Base-by-base conservation (phyloP, 257 asterid species). In the Asclepias syriaca region DNA sequence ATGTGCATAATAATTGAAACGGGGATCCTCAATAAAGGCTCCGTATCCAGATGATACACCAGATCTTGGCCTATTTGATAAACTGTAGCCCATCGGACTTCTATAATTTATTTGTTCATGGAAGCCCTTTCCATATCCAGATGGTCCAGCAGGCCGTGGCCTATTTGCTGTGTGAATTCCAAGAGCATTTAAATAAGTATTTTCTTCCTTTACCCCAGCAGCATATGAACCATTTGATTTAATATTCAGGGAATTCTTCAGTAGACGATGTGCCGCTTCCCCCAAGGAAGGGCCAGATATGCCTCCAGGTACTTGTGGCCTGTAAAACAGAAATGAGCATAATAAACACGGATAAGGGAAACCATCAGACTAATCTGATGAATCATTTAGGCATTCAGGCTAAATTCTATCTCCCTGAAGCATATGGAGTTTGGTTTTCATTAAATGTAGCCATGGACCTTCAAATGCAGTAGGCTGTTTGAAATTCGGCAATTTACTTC, bases 231-330 rank as follows among this genome's bases (percentile, higher is more conserved):
- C 71, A 64, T 60, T 75, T 15, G 86, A 15, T 79, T 86, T 90
- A n/a, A 85, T 72, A 75, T 85, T 92, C 80, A 95, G 79, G 34
- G 90, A 79, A 79, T 86, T 86, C 69, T 86, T 88, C 76, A 95
- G 87, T 79, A 95, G 87, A 48, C 98, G 97, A 75, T 87, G 87
- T 49, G 99, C 99, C 65, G 99, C 98, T 84, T 87, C 96, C 61
- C 98, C 97, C 83, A 95, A 74, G 18, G 78, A 56, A 56, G 93
- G 91, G 75, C 99, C 98, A 51, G 91, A 84, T 81, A 95, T 84
- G 63, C 93, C 92, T 68, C 97, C 96, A 19, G 93, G 81, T 69
- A 92, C 87, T 61, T 83, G 91, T 57, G 86, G 94, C 84, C 98
- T 95, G 87, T 74, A 59, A 72, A 83, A 80, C 24, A 77, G 12